Evolutionary conservation across 2,329 filamentous ascomycete species (phyloP).

Genomic region (Calonectria henricotiae): DNA sequence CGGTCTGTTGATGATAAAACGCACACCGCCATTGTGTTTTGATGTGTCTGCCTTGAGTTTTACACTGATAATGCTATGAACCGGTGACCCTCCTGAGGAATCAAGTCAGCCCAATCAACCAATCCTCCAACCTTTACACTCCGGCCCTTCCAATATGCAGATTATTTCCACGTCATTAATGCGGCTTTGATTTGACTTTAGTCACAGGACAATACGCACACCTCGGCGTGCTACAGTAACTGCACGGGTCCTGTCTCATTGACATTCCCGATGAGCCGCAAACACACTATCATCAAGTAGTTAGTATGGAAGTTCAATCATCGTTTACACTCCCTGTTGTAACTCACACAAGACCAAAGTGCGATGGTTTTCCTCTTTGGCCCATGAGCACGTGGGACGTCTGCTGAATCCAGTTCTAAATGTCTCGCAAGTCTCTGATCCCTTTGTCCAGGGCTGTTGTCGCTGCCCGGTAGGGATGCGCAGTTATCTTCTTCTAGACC

Average conservation of each 20-base stretch:
- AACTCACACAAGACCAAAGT: conserved; percentile 13
- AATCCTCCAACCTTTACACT: not conserved
- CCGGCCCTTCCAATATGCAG: too few species aligned
- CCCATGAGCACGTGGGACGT: not conserved
- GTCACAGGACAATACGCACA: conserved; percentile 21
- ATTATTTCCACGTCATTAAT: not conserved
- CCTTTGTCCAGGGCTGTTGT: too few species aligned
- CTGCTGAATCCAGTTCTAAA: not conserved
- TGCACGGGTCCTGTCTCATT: conserved; percentile 15
- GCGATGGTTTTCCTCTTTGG: not conserved
- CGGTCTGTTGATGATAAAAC: not conserved
- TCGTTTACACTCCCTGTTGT: not conserved
- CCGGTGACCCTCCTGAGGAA: not conserved
- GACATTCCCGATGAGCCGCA: not conserved
- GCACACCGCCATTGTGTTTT: not conserved
- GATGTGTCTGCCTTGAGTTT: not conserved
- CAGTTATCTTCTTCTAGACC: not conserved
- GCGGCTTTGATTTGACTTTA: conserved; percentile 17
- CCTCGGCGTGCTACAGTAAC: not conserved
- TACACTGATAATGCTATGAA: not conserved
- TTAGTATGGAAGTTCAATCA: not conserved
- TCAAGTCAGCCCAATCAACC: not conserved
- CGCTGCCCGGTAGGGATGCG: too few species aligned
- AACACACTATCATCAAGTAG: not conserved
- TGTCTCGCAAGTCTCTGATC: not conserved